Evolutionary conservation across 2,329 filamentous ascomycete species (phyloP).

Genomic region (Coniosporium tulheliwenetii): DNA sequence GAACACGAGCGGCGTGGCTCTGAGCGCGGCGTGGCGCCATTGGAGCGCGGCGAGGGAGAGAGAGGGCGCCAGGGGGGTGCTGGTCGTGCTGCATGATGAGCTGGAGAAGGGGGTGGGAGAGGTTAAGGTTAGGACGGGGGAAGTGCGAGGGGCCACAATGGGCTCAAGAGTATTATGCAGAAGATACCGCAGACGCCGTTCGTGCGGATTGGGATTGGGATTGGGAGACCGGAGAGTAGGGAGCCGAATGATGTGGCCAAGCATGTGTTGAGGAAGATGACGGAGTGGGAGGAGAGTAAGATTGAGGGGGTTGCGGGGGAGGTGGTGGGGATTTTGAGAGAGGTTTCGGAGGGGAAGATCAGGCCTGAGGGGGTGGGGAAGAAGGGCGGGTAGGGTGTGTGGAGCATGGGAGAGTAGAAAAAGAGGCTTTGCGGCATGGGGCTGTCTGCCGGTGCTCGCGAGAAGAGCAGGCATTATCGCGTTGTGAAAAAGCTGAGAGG

Average conservation of each 20-base stretch:
- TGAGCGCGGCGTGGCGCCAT: slow-evolving; percentile 50
- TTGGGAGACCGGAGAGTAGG: slow-evolving; percentile 63
- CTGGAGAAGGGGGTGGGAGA: slow-evolving; percentile 57
- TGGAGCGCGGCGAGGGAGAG: slow-evolving; percentile 23
- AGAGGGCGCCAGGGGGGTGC: slow-evolving; percentile 19
- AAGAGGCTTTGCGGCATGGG: too few species aligned
- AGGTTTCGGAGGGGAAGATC: slow-evolving; percentile 24
- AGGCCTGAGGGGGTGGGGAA: too few species aligned
- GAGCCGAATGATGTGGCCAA: slow-evolving; percentile 51
- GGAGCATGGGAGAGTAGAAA: too few species aligned
- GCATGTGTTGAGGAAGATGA: slow-evolving; percentile 64
- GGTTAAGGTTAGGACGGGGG: slow-evolving; percentile 46
- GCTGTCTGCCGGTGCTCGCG: too few species aligned
- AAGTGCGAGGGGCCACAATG: slow-evolving; percentile 28
- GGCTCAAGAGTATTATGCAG: slow-evolving; percentile 26
- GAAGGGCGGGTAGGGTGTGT: too few species aligned
- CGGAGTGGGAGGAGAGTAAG: slow-evolving; percentile 29
- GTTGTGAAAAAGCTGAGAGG: too few species aligned
- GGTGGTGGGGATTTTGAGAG: slow-evolving; percentile 36
- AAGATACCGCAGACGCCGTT: slow-evolving; percentile 20
- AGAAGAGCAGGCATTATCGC: too few species aligned
- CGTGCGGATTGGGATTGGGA: slow-evolving; percentile 62
- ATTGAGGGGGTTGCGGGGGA: slow-evolving; percentile 33
- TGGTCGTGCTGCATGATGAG: slow-evolving; percentile 83
- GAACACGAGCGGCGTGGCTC: slow-evolving; percentile 67